Evolutionary conservation across 2,329 filamentous ascomycete genomes (phyloP).

Genomic region (Colletotrichum spinosum): DNA sequence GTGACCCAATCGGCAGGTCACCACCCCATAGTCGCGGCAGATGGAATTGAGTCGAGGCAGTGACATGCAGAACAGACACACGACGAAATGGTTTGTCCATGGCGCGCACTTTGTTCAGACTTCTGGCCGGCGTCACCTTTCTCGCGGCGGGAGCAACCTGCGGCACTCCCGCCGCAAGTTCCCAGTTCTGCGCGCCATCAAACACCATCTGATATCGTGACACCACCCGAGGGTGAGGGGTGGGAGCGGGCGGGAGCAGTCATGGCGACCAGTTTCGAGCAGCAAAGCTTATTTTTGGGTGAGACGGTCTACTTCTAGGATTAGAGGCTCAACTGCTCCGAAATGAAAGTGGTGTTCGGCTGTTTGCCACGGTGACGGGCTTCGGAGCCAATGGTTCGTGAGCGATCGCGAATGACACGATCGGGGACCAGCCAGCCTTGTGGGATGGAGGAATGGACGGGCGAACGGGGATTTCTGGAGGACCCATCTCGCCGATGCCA

Average conservation of each 20-base stretch:
- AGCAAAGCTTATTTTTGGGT: constrained; percentile 16
- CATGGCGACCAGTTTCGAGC: constrained; percentile 33
- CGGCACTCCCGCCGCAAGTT: no score
- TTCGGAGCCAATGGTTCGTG: constrained; percentile 19
- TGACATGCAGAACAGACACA: no score
- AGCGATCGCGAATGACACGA: constrained; percentile 20
- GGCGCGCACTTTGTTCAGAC: constrained; percentile 8
- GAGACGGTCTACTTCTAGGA: background rate
- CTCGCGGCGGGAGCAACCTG: constrained; percentile 31
- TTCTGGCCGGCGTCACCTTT: constrained; percentile 20
- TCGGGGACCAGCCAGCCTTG: constrained; percentile 9
- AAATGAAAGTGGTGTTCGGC: constrained; percentile 2
- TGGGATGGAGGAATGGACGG: background rate
- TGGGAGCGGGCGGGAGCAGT: constrained; percentile 1
- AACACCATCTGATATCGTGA: constrained; percentile 35
- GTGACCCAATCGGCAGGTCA: no score
- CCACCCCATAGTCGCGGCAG: no score
- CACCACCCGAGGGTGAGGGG: constrained; percentile 26
- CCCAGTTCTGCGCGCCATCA: constrained; percentile 22
- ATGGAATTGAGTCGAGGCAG: no score
- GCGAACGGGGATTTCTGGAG: no score
- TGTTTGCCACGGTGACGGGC: constrained; percentile 14
- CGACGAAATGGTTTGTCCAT: no score
- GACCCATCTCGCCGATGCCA: no score
- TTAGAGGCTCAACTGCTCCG: constrained; percentile 5